Evolutionary conservation across 192 early-diverging fungal species (phyloP), one percentile per base, ranked within the genome.

Genomic region (Coemansia sp.): DNA sequence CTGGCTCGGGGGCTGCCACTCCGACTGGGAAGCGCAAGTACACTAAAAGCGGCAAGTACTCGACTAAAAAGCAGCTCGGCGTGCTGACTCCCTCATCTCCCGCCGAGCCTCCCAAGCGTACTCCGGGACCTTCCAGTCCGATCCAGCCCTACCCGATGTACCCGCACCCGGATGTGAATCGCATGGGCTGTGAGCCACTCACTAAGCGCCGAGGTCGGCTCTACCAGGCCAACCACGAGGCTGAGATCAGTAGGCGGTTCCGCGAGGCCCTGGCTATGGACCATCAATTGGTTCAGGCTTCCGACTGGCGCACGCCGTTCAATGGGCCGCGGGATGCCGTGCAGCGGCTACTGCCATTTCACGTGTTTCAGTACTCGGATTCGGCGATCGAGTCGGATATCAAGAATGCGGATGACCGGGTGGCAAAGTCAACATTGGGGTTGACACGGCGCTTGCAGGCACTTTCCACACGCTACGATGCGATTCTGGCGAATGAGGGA

Each of bases 351-450:
- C 67, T 93, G 48, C 91, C 91, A 0, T 93, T 85, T 75, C 90
- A 93, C 53, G 79, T 93, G 45, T 91, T 83, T 59, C 90, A 91
- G 72, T 86, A 89, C 61, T 87, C 88, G 2, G 74, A 85, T 53
- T 0, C 45, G 16, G 57, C 43, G 1, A 60, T 76, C 1, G 79
- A 82, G n/a, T 25, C 61, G 3, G 68, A 36, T 11, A 64, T 64
- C 16, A 52, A 13, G 31, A 67, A 31, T 3, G 61, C 62, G 42
- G 79, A 76, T 33, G 16, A 20, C 26, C 56, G 36, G 23, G 35
- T 63, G 2, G 35, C 20, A 16, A 35, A 20, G 0, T 67, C 70
- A 6, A 26, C 65, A 2, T 28, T 1, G 3, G 18, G 20, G 9
- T 12, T 76, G 61, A 61, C 25, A 0, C 37, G 13, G 13, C 65